Base-by-base conservation (phyloP, 306 rosid genomes). In the Casuarina glauca region DNA sequence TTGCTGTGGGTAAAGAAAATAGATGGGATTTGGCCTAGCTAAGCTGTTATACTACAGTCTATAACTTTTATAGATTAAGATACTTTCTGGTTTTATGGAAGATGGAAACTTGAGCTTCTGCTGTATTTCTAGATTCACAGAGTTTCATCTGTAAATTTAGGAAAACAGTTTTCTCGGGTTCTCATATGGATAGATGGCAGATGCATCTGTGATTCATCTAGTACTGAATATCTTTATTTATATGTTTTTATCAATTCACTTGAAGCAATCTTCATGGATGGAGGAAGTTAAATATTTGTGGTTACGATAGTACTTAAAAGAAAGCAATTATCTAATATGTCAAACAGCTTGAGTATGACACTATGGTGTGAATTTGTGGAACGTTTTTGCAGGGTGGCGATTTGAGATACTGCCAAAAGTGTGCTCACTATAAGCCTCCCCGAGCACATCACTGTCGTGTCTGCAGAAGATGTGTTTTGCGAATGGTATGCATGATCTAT, bases 391-490 rank as follows among this genome's bases (percentile, higher is more conserved):
- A 95, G 97, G 90, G 97, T 74, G 99, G 99, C 66, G 99, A 95
- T 80, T 80, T 95, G 87, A 88, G 99, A 83, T 95, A 87, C 80
- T 95, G 99, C 83, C 97, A 95, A 78, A 95, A 95, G 86, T 95
- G 99, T 83, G 84, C 93, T 83, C 99, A 83, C 66, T 85, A 89
- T 85, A 95, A 95, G 89, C 99, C 99, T 78, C 96, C 99, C 19
- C 99, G 99, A 36, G 94, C 97, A 46, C 99, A 95, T 88, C 99
- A 95, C 86, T 95, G 99, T 67, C 97, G 97, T 79, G 93, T 93
- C 74, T 95, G 99, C 84, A 90, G 83, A 86, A 88, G 94, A 89
- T 95, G 99, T 80, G 93, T 95, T 85, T 88, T 95, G 79, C 91
- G 97, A 85, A 95, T 95, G 99, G 98, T 95, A 90, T 78, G 90